A percentile compares a stretch with the other conserved stretches of the same genome.
Evolutionary conservation across 345 rosid genomes (phyloP).

Genomic region (Firmiana major): DNA sequence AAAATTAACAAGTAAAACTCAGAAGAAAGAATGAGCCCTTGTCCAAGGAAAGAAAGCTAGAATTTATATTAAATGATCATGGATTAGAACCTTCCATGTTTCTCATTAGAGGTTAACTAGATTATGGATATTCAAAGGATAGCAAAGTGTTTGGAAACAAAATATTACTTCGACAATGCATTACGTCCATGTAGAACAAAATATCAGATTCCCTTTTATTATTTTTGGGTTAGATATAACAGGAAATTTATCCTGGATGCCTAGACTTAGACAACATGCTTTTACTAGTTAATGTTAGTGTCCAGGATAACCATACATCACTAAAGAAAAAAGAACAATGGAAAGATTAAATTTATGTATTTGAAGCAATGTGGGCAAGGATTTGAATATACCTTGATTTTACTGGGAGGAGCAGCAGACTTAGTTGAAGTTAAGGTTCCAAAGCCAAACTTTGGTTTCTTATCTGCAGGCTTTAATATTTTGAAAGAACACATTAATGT

Average conservation of each 20-base stretch:
- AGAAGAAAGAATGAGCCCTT: too few species aligned
- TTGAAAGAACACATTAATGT: constrained; percentile 75
- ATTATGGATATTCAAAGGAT: not conserved
- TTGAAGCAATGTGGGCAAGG: not conserved
- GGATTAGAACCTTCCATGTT: too few species aligned
- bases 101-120: too few species aligned
- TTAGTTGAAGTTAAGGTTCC: constrained; percentile 49
- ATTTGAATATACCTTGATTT: constrained; percentile 48
- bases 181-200: not conserved
- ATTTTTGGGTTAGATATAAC: not conserved
- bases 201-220: not conserved
- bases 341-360: not conserved
- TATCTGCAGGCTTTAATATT: constrained; percentile 65
- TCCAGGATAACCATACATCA: not conserved
- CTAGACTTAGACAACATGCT: not conserved
- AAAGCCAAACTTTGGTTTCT: constrained; percentile 48
- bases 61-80: not conserved
- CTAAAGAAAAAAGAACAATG: not conserved
- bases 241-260: not conserved
- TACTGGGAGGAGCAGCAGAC: constrained; percentile 34
- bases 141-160: not conserved
- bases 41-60: too few species aligned
- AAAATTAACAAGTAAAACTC: too few species aligned
- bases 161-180: too few species aligned
- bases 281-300: not conserved